Evolutionary conservation across 169 alveolate genomes (phyloP), one percentile per base, ranked within the genome.

Genomic region (Eimeria falciformis): DNA sequence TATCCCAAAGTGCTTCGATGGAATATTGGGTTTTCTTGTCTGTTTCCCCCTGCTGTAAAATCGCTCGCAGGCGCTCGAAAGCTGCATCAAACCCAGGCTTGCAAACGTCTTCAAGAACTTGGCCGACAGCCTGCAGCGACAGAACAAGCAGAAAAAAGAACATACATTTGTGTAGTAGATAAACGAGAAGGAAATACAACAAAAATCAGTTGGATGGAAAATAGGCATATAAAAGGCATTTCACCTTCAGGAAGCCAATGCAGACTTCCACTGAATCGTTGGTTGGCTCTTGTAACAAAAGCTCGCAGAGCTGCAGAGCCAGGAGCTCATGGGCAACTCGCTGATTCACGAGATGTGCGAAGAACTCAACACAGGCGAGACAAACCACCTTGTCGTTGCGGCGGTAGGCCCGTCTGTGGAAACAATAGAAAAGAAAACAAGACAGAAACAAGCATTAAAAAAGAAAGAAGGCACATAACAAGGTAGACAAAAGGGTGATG

Each of bases 261-360:
- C 99, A 98, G 56, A 99, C 97, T 93, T 98, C 99, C 17, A 99
- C 98, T 1, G 99, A 98, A 93, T 99, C 99, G 78, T 98, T 99
- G 11, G 99, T 98, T 18, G 99, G 98, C 79, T 97, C 96, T 92
- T 98, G 99, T 55, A 98, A 94, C 58, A 99, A 94, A 81, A 99
- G 92, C 75, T 98, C 96, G 87, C 98, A 94, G 21, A 99, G 92
- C 94, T 99, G 99, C 82, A 99, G 94, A 2, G 99, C 99, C 58
- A 98, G 92, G 27, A 98, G 94, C 82, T 99, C 99, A 89, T 98
- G 99, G 21, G 97, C 95, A 14, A 99, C 97, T 83, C 97, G 96
- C 91, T 96, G 97, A 43, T 33, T 79, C 27, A 69, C 97, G 90
- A 99, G 94, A 96, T 98, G 99, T 4, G 99, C 99, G 55, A 99